Conservation (phyloP, 2,329 filamentous ascomycete species). For the Paradendryphiella salina region DNA sequence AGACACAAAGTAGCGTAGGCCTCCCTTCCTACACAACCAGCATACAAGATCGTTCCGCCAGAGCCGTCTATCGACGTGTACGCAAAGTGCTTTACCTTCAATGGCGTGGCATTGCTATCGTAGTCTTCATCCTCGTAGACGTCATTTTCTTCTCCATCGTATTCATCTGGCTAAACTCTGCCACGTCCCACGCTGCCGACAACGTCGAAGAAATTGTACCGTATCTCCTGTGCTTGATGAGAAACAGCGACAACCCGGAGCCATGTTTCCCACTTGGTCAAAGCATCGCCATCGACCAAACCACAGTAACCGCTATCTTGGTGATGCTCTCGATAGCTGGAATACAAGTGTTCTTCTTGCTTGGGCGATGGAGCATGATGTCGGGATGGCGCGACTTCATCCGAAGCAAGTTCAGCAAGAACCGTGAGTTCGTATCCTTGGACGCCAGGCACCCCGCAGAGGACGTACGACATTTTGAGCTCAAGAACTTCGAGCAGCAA, state of each 20-base stretch:
- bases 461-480: slow-evolving; percentile 41
- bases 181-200: slow-evolving; percentile 61
- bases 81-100: slow-evolving; percentile 86
- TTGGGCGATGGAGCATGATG: slow-evolving; percentile 83
- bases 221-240: slow-evolving; percentile 75
- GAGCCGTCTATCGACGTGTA: slow-evolving; percentile 85
- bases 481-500: slow-evolving; percentile 40
- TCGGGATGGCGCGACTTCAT: slow-evolving; percentile 76
- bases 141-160: slow-evolving; percentile 92
- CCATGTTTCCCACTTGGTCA: slow-evolving; percentile 66
- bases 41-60: slow-evolving; percentile 75
- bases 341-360: slow-evolving; percentile 79
- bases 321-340: slow-evolving; percentile 81
- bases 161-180: slow-evolving; percentile 77
- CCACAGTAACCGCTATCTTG: slow-evolving; percentile 78
- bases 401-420: slow-evolving; percentile 53
- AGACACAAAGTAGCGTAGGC: slow-evolving; percentile 63
- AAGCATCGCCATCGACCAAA: slow-evolving; percentile 69
- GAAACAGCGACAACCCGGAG: slow-evolving; percentile 62
- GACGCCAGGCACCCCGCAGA: slow-evolving; percentile 62
- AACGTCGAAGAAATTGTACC: slow-evolving; percentile 59
- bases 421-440: slow-evolving; percentile 84
- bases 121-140: slow-evolving; percentile 85
- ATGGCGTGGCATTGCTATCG: slow-evolving; percentile 90
- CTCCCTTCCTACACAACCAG: slow-evolving; percentile 72